These are phyloP conservation scores for Phytophthora gonapodyides DNA, from an alignment of 352 stramenopile genomes.

Conservation along the genomic window DNA sequence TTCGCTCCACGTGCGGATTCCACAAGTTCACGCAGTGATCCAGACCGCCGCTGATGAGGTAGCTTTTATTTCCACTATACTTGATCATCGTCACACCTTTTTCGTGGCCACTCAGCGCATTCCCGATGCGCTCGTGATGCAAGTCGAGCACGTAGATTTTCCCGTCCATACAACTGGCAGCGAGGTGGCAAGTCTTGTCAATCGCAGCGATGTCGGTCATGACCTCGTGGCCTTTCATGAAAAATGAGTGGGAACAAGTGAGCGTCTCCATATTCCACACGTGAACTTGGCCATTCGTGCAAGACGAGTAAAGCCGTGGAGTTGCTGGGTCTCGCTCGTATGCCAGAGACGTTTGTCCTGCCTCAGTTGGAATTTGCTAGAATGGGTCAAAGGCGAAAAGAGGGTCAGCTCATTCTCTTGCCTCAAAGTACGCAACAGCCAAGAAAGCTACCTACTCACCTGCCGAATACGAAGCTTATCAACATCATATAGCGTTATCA, in stretches of 20 bases:
- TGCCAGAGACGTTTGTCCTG: slow-evolving; percentile 43
- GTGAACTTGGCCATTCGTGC: slow-evolving; percentile 46
- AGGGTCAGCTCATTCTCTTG: slow-evolving; percentile 1
- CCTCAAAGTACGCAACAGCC: not conserved
- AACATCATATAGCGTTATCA: slow-evolving; percentile 59
- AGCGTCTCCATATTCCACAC: slow-evolving; percentile 49
- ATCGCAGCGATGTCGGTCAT: slow-evolving; percentile 53
- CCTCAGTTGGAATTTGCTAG: slow-evolving; percentile 57
- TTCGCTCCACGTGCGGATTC: slow-evolving; percentile 65
- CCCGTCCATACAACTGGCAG: slow-evolving; percentile 46
- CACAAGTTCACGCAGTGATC: slow-evolving; percentile 64
- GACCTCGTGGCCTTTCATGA: slow-evolving; percentile 32
- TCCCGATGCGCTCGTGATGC: slow-evolving; percentile 23
- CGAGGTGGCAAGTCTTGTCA: slow-evolving; percentile 39
- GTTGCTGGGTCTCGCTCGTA: slow-evolving; percentile 7
- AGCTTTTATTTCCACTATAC: slow-evolving; percentile 54
- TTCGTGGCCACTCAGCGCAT: slow-evolving; percentile 45
- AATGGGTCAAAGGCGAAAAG: not conserved
- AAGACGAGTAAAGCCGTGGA: slow-evolving; percentile 44
- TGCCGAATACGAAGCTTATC: slow-evolving; percentile 54
- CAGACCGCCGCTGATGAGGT: slow-evolving; percentile 57
- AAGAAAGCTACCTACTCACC: slow-evolving; percentile 22
- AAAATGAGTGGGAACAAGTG: slow-evolving; percentile 42
- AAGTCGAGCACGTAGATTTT: slow-evolving; percentile 71
- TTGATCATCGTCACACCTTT: slow-evolving; percentile 49